Conservation (phyloP, 208 protist species). For the Willaertia magna region DNA sequence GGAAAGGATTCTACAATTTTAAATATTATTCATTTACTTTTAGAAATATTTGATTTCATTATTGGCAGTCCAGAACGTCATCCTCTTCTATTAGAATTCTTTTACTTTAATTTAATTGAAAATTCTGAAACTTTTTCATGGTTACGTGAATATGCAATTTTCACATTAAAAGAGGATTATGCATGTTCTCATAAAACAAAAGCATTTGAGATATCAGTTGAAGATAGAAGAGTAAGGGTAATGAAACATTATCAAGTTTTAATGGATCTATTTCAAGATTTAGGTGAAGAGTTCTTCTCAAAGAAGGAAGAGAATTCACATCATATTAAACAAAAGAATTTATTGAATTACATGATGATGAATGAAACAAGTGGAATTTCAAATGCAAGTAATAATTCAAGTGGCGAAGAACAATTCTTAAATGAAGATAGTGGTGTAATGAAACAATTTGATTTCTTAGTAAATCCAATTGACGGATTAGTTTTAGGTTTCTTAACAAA, state of each 20-base stretch:
- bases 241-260: neutral
- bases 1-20: neutral
- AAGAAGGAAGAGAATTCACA: neutral
- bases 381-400: neutral
- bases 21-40: neutral
- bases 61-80: neutral
- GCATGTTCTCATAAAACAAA: neutral
- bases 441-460: conserved; percentile 13
- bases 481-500: neutral
- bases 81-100: conserved; percentile 3
- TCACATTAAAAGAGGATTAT: neutral
- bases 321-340: neutral
- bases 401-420: neutral
- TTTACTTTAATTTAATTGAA: conserved; percentile 3
- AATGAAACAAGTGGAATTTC: neutral
- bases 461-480: neutral
- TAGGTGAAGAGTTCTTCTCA: neutral
- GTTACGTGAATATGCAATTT: neutral
- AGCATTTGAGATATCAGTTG: neutral
- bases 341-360: neutral
- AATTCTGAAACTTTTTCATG: neutral
- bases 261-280: neutral
- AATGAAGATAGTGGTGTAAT: neutral
- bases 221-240: neutral
- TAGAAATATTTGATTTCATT: conserved; percentile 5